A percentile compares a stretch with the other conserved stretches of the same genome.
Conservation (phyloP, 257 asterid genomes). For the Nicotiana sylvestris region DNA sequence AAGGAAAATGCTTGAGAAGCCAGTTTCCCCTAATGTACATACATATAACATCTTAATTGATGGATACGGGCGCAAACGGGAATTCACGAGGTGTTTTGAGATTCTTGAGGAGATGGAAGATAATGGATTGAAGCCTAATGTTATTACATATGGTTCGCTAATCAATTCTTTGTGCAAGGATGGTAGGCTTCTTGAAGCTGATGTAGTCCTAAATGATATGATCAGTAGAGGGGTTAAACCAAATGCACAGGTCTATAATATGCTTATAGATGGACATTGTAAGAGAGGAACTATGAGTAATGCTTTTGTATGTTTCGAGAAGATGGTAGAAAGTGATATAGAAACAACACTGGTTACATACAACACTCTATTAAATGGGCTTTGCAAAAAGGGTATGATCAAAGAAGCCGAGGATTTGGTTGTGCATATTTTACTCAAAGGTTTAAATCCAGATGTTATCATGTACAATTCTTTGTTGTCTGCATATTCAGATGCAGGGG, state of each 20-base stretch:
- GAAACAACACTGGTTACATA: conserved; percentile 64
- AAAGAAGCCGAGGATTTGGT: conserved; percentile 65
- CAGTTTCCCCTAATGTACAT: conserved; percentile 48
- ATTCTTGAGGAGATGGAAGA: conserved; percentile 72
- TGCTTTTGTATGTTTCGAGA: conserved; percentile 41
- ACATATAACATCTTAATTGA: conserved; percentile 67
- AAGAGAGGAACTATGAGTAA: conserved; percentile 37
- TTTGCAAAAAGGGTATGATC: conserved; percentile 48
- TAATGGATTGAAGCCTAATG: conserved; percentile 48
- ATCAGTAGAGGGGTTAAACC: conserved; percentile 46
- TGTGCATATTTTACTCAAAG: conserved; percentile 34
- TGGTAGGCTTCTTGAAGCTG: conserved; percentile 62
- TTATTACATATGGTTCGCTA: conserved; percentile 61
- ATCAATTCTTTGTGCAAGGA: conserved; percentile 66
- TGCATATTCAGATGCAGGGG: conserved; percentile 47
- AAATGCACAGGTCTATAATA: conserved; percentile 63
- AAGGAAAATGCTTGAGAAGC: conserved; percentile 47
- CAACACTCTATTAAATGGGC: conserved; percentile 61
- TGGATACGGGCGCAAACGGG: conserved; percentile 48
- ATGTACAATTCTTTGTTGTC: conserved; percentile 69
- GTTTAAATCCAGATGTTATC: conserved; percentile 60
- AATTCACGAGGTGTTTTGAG: conserved; percentile 57
- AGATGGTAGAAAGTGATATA: conserved; percentile 39
- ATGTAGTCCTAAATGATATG: conserved; percentile 58
- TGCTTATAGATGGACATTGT: conserved; percentile 61